Base-by-base conservation (phyloP, 148 eudicot species). In the Fagopyrum esculentum region DNA sequence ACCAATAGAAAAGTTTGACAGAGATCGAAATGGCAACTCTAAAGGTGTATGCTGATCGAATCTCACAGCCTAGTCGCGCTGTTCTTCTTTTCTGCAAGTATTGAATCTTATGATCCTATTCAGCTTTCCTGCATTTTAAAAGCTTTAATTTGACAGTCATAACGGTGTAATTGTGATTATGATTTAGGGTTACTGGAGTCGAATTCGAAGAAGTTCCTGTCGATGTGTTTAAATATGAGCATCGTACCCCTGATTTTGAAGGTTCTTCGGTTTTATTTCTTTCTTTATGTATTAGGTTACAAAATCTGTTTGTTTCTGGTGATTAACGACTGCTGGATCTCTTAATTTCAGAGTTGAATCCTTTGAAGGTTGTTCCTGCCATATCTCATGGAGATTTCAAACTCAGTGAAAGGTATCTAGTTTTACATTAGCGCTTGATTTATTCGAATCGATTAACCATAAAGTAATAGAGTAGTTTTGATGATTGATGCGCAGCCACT, bases 31-130 rank as follows among this genome's bases (percentile, higher is more conserved):
- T 86, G 92, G 81, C 45, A n/a, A 70, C 52, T 69, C 87, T 90
- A 43, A 87, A 86, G 75, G 47, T 93, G 9, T 90, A 89, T 47
- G 92, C 75, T 2, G 93, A 93, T 84, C 89, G 93, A 0, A 73
- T 77, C 77, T 93, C 98, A 16, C 92, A 93, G 76, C 98, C 98
- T 30, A 80, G 93, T 2, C 87, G 98, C 1, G 98, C 98, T 0
- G 52, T 93, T 83, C 40, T 89, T 22, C 81, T 93, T 51, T 90
- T 93, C 80, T 90, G 89, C 96, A 90, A 82, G 96, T 88, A 79
- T 79, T 35, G 40, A 35, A 35, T 35, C 40, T 35, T 35, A 35
- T 35, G 2, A 35, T 16, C 59, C n/a, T 8, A 49, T 35, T 49
- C 17, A 4, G 6, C 13, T 15, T 54, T 15, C n/a, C 59, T 54